A percentile compares a stretch with the other conserved stretches of the same genome.
phyloP scores from a whole-genome alignment of 108 stramenopile species.

The Fragilaria radians region DNA sequence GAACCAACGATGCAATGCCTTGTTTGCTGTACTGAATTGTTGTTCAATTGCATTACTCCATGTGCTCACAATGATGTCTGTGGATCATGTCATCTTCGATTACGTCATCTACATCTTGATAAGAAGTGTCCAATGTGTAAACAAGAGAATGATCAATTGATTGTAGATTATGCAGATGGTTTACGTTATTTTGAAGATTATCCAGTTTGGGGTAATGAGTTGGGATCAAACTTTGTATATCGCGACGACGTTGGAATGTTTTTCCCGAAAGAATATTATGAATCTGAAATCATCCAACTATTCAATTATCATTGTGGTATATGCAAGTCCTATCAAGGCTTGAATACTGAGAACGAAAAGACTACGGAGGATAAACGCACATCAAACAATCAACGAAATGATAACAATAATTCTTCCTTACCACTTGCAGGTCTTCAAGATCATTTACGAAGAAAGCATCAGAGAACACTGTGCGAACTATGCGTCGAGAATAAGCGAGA shows the following conservation, averaged over 20 bases:
- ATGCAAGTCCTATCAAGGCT: slow-evolving; percentile 30
- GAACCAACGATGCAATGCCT: slow-evolving; percentile 33
- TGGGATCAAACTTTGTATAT: slow-evolving; percentile 41
- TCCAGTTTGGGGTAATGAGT: slow-evolving; percentile 65
- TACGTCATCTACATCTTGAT: slow-evolving; percentile 66
- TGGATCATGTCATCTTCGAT: slow-evolving; percentile 60
- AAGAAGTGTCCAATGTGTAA: slow-evolving; percentile 80
- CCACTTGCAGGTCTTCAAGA: slow-evolving; percentile 45
- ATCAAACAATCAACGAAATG: slow-evolving; percentile 11
- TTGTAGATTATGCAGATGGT: slow-evolving; percentile 44
- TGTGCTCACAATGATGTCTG: slow-evolving; percentile 84
- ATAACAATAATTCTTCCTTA: slow-evolving; percentile 6
- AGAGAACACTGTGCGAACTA: slow-evolving; percentile 58
- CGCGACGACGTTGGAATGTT: slow-evolving; percentile 74
- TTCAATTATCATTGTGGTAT: slow-evolving; percentile 55
- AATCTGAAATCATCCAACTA: slow-evolving; percentile 44
- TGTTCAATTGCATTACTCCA: slow-evolving; percentile 37
- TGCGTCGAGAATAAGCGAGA: slow-evolving; percentile 78
- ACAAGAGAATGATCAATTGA: slow-evolving; percentile 47
- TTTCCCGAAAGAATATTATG: slow-evolving; percentile 48
- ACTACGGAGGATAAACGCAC: slow-evolving; percentile 4
- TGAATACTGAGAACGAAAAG: slow-evolving; percentile 2
- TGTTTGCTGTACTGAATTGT: slow-evolving; percentile 64
- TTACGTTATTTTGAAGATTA: slow-evolving; percentile 43
- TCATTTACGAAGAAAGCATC: slow-evolving; percentile 66